A percentile compares a stretch with the other conserved stretches of the same genome.
Conservation (phyloP, 768 basidiomycete genomes). For the Boletus reticulatus region DNA sequence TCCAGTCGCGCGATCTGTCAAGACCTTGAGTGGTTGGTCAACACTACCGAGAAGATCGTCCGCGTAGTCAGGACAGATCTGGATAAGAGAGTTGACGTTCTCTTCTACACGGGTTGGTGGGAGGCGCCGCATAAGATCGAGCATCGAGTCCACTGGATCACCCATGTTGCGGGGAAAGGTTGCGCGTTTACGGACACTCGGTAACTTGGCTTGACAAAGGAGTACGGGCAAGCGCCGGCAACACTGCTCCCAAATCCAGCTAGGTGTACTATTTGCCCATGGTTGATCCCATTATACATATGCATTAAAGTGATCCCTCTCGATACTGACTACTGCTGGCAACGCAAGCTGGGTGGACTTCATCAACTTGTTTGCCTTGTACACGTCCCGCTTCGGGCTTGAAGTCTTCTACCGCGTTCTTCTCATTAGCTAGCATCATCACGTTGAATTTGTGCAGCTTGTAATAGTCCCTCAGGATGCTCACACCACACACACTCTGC, state of each 20-base stretch:
- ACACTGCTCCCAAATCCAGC: constrained; percentile 8
- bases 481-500: constrained; percentile 74
- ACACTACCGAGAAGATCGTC: constrained; percentile 95
- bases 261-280: neutral
- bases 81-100: constrained; percentile 79
- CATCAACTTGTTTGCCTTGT: constrained; percentile 15
- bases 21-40: constrained; percentile 87
- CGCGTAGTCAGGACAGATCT: constrained; percentile 87
- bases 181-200: neutral
- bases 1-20: constrained; percentile 76
- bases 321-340: too few relatives aligned
- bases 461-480: constrained; percentile 73
- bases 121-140: constrained; percentile 94
- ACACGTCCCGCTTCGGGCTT: constrained; percentile 34
- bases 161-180: constrained; percentile 43
- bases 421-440: constrained; percentile 62
- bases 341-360: neutral
- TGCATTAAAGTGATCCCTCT: too few relatives aligned
- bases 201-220: neutral
- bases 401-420: constrained; percentile 38
- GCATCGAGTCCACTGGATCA: constrained; percentile 87
- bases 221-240: neutral
- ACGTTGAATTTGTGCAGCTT: constrained; percentile 75
- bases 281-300: neutral
- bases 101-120: constrained; percentile 87